phyloP scores from a whole-genome alignment of 2,329 filamentous ascomycete genomes.

The Ophiostoma ulmi region DNA sequence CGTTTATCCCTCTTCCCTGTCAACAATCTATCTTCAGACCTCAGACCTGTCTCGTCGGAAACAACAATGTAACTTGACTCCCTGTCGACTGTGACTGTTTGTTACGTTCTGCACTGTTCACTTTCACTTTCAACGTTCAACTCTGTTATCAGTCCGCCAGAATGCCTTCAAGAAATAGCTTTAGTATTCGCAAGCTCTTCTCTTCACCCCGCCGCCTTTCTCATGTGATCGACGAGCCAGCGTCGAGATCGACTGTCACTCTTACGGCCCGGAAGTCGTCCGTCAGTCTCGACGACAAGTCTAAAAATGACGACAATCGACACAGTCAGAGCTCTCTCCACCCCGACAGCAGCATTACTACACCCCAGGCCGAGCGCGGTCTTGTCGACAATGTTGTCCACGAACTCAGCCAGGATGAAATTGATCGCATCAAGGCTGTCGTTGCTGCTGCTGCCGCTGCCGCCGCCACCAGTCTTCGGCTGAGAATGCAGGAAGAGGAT shows the following conservation, averaged over 20 bases:
- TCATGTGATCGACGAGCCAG: background rate
- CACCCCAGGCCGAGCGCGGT: constrained; percentile 22
- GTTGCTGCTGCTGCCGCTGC: constrained; percentile 33
- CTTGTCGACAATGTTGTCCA: constrained; percentile 21
- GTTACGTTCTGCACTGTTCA: background rate
- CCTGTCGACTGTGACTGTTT: background rate
- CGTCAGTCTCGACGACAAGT: background rate
- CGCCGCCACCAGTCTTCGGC: constrained; percentile 20
- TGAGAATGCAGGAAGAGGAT: constrained; percentile 16
- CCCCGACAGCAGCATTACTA: constrained; percentile 31
- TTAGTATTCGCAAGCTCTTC: constrained; percentile 44
- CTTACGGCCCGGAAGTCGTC: background rate
- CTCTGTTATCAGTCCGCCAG: constrained; percentile 25
- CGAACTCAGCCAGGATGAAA: constrained; percentile 39
- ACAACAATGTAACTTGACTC: constrained; percentile 19
- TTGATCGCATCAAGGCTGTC: constrained; percentile 46
- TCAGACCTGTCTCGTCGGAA: constrained; percentile 21
- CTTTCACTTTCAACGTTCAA: constrained; percentile 25
- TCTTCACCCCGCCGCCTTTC: constrained; percentile 31
- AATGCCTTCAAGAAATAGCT: constrained; percentile 41
- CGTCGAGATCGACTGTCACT: background rate
- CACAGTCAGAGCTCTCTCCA: constrained; percentile 25
- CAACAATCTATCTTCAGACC: background rate
- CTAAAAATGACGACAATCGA: background rate
- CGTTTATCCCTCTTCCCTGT: constrained; percentile 10